Evolutionary conservation across 1,284 basidiomycete species (phyloP), one percentile per base, ranked within the genome.

Genomic region (Ustilago tritici): DNA sequence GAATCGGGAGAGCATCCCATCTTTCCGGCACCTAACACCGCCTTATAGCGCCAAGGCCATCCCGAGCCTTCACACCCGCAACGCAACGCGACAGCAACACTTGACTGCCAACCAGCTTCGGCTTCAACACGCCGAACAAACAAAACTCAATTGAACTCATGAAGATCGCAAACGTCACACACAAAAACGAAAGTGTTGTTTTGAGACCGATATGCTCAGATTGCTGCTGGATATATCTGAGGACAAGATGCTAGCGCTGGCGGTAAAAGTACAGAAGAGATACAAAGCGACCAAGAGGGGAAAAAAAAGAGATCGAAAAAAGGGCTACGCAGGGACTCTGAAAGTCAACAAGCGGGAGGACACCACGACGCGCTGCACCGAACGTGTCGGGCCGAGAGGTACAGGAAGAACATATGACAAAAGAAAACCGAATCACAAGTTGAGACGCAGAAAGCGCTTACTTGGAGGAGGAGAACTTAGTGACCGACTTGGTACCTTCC

Each of bases 401-500:
- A 41, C 28, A 61, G 23, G 23, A 28, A 28, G 23, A 28, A 28
- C 23, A 28, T 28, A 28, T 28, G 23, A 28, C 38, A 35, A n/a
- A 47, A 35, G 31, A 35, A n/a, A 43, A 49, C 47, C 49, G 38
- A 17, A 57, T 47, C 49, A 53, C 34, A 49, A 50, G 28, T 19
- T 47, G 52, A 31, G 11, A 28, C 23, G 23, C 23, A 6, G 23
- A 47, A 15, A 34, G 32, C 70, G 65, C 43, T 74, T 78, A 78
- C 76, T 78, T 78, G 76, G 76, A 78, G 82, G 88, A 88, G 65
- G 88, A 89, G 88, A 88, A 89, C 87, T 89, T 89, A 87, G 89
- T 90, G 56, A 85, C 83, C 66, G 88, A 87, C 88, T 92, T 92
- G 70, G 91, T 92, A 52, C 92, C 92, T 88, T 93, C 92, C 23